Percentiles rank a stretch among this genome's conserved stretches.
Conservation (phyloP, 805 yeast species). For the Wickerhamiella alocasiicola region DNA sequence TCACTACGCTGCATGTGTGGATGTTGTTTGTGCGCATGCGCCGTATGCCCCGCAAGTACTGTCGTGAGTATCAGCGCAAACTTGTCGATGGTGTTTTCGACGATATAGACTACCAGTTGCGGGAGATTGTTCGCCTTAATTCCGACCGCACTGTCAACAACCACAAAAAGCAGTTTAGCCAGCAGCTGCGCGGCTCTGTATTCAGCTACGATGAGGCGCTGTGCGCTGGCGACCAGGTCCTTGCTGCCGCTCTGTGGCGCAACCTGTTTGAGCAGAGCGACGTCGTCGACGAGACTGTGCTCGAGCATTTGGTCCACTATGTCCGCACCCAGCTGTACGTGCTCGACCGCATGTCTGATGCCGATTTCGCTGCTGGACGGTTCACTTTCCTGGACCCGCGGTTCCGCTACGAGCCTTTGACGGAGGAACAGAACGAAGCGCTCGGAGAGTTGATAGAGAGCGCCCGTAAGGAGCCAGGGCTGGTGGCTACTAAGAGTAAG, state of each 20-base stretch:
- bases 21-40: constrained; percentile 89
- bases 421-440: constrained; percentile 41
- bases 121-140: constrained; percentile 72
- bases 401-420: constrained; percentile 59
- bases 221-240: constrained; percentile 50
- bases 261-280: constrained; percentile 79
- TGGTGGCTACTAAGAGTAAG: constrained; percentile 16
- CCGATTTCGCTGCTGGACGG: constrained; percentile 87
- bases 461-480: constrained; percentile 19
- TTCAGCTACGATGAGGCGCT: constrained; percentile 90
- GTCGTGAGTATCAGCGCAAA: constrained; percentile 83
- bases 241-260: constrained; percentile 43
- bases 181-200: constrained; percentile 80
- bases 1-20: constrained; percentile 87
- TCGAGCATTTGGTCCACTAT: constrained; percentile 83
- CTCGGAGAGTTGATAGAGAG: constrained; percentile 21
- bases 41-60: constrained; percentile 83
- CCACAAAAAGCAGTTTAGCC: constrained; percentile 78
- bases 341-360: constrained; percentile 69
- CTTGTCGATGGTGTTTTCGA: constrained; percentile 77
- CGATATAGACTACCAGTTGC: constrained; percentile 77
- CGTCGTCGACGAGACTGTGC: constrained; percentile 65
- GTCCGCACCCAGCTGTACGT: constrained; percentile 84
- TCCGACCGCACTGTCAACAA: constrained; percentile 74
- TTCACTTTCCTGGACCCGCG: constrained; percentile 77